Conservation (phyloP, 1,284 basidiomycete species). For the Puccinia triticina region DNA sequence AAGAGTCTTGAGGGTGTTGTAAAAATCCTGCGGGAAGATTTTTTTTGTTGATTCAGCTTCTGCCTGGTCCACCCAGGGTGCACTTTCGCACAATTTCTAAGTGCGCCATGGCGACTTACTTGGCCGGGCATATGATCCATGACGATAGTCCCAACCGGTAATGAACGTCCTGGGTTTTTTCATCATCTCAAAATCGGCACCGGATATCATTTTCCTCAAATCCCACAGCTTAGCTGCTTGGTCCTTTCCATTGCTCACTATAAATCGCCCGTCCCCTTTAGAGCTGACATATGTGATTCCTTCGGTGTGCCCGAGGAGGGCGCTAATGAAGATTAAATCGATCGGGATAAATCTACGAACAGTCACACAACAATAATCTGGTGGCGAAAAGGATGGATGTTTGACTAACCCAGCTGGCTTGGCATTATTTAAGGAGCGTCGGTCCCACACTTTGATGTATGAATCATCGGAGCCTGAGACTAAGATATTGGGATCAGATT, state of each 20-base stretch:
- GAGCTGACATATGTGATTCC: slow-evolving; percentile 60
- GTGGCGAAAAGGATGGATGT: slow-evolving; percentile 67
- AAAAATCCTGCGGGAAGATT: slow-evolving; percentile 12
- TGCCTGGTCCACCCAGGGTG: not conserved
- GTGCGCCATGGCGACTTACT: slow-evolving; percentile 9
- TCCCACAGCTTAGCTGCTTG: slow-evolving; percentile 92
- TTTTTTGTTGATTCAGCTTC: not conserved
- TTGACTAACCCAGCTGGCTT: slow-evolving; percentile 91
- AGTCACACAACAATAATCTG: slow-evolving; percentile 68
- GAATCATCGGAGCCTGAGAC: slow-evolving; percentile 92
- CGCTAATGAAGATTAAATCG: not conserved
- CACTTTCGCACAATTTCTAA: not conserved
- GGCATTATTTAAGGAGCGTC: slow-evolving; percentile 78
- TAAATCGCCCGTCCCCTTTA: slow-evolving; percentile 82
- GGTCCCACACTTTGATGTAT: slow-evolving; percentile 95
- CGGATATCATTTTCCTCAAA: slow-evolving; percentile 84
- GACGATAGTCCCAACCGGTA: slow-evolving; percentile 78
- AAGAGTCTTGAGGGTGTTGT: slow-evolving; percentile 78
- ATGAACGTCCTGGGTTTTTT: slow-evolving; percentile 66
- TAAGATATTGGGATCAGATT: slow-evolving; percentile 85
- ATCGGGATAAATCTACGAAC: slow-evolving; percentile 64
- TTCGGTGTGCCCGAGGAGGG: not conserved
- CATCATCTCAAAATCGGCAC: slow-evolving; percentile 68
- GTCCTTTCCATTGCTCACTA: slow-evolving; percentile 97
- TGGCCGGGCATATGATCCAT: slow-evolving; percentile 54